These are phyloP conservation scores for Alternaria consortialis DNA, from an alignment of 2,329 filamentous ascomycete species.

Conservation along the genomic window DNA sequence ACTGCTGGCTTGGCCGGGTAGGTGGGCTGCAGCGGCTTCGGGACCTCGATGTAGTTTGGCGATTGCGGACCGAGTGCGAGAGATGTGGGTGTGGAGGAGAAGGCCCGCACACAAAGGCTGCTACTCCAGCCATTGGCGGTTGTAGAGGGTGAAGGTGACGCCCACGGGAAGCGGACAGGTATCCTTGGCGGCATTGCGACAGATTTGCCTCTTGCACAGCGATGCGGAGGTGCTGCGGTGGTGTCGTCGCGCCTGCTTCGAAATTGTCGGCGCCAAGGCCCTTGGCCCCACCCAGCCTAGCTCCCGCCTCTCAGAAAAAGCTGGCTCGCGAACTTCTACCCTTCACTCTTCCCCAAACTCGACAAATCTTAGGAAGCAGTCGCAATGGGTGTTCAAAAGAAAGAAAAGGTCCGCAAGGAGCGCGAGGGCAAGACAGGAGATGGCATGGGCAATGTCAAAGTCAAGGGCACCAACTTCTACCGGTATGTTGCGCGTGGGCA, in stretches of 20 bases:
- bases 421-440: slow-evolving; percentile 86
- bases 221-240: slow-evolving; percentile 26
- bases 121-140: slow-evolving; percentile 26
- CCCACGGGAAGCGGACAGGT: slow-evolving; percentile 50
- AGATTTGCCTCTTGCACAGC: slow-evolving; percentile 7
- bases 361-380: slow-evolving; percentile 14
- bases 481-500: slow-evolving; percentile 40
- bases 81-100: slow-evolving; percentile 57
- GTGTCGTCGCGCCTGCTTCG: slow-evolving; percentile 24
- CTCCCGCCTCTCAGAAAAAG: slow-evolving; percentile 32
- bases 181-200: slow-evolving; percentile 54
- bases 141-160: slow-evolving; percentile 16
- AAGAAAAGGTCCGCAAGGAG: slow-evolving; percentile 82
- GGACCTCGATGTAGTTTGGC: slow-evolving; percentile 85
- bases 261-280: slow-evolving; percentile 40
- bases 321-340: slow-evolving; percentile 12
- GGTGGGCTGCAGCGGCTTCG: slow-evolving; percentile 77
- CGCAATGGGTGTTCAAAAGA: slow-evolving; percentile 89
- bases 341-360: slow-evolving; percentile 26
- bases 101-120: slow-evolving; percentile 41
- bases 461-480: slow-evolving; percentile 99
- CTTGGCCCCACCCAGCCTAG: slow-evolving; percentile 19
- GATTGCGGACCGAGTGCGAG: slow-evolving; percentile 79
- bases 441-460: slow-evolving; percentile 89
- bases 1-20: slow-evolving; percentile 59